Conservation (phyloP, 768 basidiomycete genomes). For the Dacryopinax primogenitus region DNA sequence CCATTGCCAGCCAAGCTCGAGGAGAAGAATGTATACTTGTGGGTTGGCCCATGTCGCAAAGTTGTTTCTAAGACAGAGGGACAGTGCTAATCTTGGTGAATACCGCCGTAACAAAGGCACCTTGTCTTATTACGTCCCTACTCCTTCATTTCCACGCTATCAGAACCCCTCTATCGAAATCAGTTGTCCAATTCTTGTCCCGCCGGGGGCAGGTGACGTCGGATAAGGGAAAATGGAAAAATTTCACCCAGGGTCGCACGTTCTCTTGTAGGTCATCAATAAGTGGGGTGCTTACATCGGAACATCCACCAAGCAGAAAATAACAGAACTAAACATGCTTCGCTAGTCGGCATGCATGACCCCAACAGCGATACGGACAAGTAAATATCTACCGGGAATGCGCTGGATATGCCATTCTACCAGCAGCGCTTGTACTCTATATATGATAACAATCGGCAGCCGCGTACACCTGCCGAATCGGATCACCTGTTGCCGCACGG, state of each 20-base stretch:
- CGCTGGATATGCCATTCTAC: background rate
- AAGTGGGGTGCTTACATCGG: background rate
- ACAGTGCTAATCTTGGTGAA: background rate
- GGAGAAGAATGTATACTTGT: too few species aligned
- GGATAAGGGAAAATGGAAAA: slow-evolving; percentile 5
- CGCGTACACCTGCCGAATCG: background rate
- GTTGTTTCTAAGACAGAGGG: background rate
- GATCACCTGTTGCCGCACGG: background rate
- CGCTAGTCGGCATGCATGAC: background rate
- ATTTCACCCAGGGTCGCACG: background rate
- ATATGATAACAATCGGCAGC: background rate
- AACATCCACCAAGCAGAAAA: background rate
- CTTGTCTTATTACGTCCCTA: background rate
- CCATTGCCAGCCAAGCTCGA: background rate
- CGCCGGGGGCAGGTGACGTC: slow-evolving; percentile 6
- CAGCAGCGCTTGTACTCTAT: background rate
- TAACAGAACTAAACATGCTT: background rate
- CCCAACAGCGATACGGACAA: background rate
- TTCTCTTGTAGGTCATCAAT: background rate
- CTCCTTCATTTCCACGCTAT: background rate
- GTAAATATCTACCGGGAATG: background rate
- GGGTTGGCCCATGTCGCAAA: slow-evolving; percentile 1
- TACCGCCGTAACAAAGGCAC: background rate
- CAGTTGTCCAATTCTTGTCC: too few species aligned
- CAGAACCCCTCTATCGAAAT: background rate